Base-by-base conservation (phyloP, 169 alveolate species). In the Plasmodium blacklocki region DNA sequence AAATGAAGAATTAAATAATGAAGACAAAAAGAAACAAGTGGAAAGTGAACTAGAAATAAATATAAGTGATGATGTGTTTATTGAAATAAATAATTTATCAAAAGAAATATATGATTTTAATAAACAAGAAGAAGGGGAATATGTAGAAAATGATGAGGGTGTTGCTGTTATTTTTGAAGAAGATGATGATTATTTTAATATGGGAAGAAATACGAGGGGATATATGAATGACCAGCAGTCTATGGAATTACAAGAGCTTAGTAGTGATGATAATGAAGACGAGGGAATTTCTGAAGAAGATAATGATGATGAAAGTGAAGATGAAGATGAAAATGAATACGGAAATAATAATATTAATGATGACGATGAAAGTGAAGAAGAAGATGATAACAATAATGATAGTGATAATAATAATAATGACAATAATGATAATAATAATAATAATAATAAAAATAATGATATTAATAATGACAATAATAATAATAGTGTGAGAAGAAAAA, bases 101-200 rank as follows among this genome's bases (percentile, higher is more conserved):
- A 73, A 76, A 19, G 93, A 88, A 43, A 68, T 95, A 32, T 91
- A 83, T 29, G 95, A 94, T 64, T 60, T 95, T 71, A 73, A 78
- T 45, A 94, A 92, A 86, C 94, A 92, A 43, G 75, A 71, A 11
- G 95, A 88, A 88, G 86, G 62, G 29, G 90, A 83, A 43, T 95
- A 83, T 73, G 80, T 90, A 56, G 95, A 87, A 70, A 86, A 83
- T 47, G 92, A 86, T 60, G 85, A 90, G 26, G 96, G 95, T 4
- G 93, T 93, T 1, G 95, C 95, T 9, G 95, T 93, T n/a, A 93
- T 94, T 12, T 93, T 94, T 60, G 96, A 94, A 39, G 97, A 93
- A 68, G 97, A 94, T 52, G 97, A 95, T 18, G 96, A 95, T 15
- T 95, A 74, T 32, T 73, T 23, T 78, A 88, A 85, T 49, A 85